Evolutionary conservation across 345 rosid species (phyloP).

Genomic region (Moricandia moricandioides): DNA sequence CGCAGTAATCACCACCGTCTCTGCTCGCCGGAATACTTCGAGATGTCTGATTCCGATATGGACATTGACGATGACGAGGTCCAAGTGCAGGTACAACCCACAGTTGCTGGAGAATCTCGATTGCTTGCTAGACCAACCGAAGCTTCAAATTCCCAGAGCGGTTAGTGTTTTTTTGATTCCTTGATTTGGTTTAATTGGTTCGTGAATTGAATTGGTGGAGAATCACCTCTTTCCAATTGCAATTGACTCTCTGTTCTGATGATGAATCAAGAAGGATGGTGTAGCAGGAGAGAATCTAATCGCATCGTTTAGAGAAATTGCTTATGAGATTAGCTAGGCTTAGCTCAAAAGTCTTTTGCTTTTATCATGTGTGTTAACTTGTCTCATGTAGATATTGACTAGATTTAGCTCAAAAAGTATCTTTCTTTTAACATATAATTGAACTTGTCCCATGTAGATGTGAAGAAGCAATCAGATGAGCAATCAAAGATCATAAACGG

Average conservation of each 20-base stretch:
- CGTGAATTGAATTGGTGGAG: constrained; percentile 6
- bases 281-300: neutral
- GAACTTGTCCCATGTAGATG: constrained; percentile 42
- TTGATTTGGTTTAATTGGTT: neutral
- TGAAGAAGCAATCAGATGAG: constrained; percentile 35
- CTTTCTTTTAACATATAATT: neutral
- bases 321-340: neutral
- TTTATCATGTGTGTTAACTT: neutral
- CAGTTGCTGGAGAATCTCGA: constrained; percentile 10
- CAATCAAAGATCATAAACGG: constrained; percentile 24
- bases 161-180: constrained; percentile 24
- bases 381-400: neutral
- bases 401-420: neutral
- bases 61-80: constrained; percentile 35
- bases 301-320: neutral
- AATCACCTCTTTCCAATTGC: neutral
- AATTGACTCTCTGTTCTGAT: neutral
- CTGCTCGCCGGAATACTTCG: constrained; percentile 7
- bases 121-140: constrained; percentile 24
- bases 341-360: neutral
- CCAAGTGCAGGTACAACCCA: neutral
- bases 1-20: neutral
- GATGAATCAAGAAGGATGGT: neutral
- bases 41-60: constrained; percentile 37
- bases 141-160: constrained; percentile 32